A percentile compares a stretch with the other conserved stretches of the same genome.
phyloP scores from a whole-genome alignment of 1,284 basidiomycete species.

The Ceratorhiza oryzae-sativae region DNA sequence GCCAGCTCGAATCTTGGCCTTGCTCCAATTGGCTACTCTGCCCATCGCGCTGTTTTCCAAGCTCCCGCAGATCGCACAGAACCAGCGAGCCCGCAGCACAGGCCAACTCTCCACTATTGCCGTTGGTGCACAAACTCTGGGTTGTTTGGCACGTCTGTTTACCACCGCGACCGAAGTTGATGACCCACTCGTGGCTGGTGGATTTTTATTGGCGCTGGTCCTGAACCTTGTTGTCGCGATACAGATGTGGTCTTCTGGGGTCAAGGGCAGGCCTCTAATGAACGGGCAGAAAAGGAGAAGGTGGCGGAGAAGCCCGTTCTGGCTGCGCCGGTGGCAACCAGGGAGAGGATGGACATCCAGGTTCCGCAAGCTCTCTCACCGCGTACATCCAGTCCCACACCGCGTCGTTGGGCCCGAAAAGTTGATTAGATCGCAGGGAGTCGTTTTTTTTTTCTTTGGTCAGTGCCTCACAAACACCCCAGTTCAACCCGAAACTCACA shows the following conservation, averaged over 20 bases:
- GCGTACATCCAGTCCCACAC: slow-evolving; percentile 26
- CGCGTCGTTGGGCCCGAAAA: slow-evolving; percentile 36
- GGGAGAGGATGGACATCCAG: slow-evolving; percentile 28
- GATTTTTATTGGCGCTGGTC: slow-evolving; percentile 78
- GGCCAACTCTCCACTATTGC: slow-evolving; percentile 92
- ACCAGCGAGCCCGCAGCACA: slow-evolving; percentile 74
- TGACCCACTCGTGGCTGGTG: slow-evolving; percentile 77
- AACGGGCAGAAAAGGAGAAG: slow-evolving; percentile 45
- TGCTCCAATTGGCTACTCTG: slow-evolving; percentile 80
- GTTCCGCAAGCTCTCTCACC: slow-evolving; percentile 24
- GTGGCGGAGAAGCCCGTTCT: slow-evolving; percentile 12
- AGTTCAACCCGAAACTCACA: neutral
- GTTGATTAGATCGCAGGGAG: neutral
- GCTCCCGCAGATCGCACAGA: slow-evolving; percentile 85
- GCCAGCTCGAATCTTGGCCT: slow-evolving; percentile 62
- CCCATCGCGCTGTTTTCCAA: slow-evolving; percentile 87
- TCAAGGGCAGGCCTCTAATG: slow-evolving; percentile 52
- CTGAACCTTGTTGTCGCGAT: slow-evolving; percentile 80
- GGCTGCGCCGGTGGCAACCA: slow-evolving; percentile 1
- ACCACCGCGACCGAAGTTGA: slow-evolving; percentile 88
- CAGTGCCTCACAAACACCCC: neutral
- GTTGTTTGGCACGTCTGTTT: slow-evolving; percentile 87
- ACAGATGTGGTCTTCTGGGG: slow-evolving; percentile 87
- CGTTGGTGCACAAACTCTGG: slow-evolving; percentile 80
- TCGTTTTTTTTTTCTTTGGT: neutral